phyloP scores from a whole-genome alignment of 768 basidiomycete species.

The Scleroderma bovista region DNA sequence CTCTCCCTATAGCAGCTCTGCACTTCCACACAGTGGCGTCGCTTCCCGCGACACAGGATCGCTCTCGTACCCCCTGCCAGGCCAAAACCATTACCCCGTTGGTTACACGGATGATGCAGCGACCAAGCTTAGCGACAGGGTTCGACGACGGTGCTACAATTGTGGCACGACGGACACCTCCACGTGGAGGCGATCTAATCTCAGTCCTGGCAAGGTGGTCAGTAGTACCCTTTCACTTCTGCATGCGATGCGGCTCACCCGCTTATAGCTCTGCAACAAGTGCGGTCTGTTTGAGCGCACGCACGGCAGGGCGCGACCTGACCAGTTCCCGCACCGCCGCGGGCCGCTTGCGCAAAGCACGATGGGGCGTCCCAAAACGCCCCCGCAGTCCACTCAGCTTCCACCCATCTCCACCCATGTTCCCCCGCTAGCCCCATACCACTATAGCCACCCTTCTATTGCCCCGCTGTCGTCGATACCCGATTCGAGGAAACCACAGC shows the following conservation, averaged over 20 bases:
- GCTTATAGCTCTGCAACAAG: constrained; percentile 46
- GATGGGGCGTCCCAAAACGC: constrained; percentile 43
- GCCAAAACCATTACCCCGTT: constrained; percentile 34
- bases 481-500: constrained; percentile 29
- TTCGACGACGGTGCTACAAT: constrained; percentile 76
- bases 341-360: constrained; percentile 56
- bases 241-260: constrained; percentile 1
- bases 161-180: constrained; percentile 82
- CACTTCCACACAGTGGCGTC: constrained; percentile 18
- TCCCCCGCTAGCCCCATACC: constrained; percentile 39
- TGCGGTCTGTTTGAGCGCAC: constrained; percentile 80
- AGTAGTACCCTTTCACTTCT: constrained; percentile 13
- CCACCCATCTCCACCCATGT: constrained; percentile 41
- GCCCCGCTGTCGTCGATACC: constrained; percentile 39
- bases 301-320: constrained; percentile 71
- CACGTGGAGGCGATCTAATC: constrained; percentile 73
- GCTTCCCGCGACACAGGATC: constrained; percentile 21
- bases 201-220: constrained; percentile 76
- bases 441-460: constrained; percentile 49
- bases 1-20: constrained; percentile 23
- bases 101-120: constrained; percentile 73
- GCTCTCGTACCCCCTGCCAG: constrained; percentile 33
- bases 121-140: constrained; percentile 73
- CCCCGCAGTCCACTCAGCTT: constrained; percentile 40
- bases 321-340: constrained; percentile 77